Conservation (phyloP, 192 early-diverging fungal species). For the Neocallimastix lanati region DNA sequence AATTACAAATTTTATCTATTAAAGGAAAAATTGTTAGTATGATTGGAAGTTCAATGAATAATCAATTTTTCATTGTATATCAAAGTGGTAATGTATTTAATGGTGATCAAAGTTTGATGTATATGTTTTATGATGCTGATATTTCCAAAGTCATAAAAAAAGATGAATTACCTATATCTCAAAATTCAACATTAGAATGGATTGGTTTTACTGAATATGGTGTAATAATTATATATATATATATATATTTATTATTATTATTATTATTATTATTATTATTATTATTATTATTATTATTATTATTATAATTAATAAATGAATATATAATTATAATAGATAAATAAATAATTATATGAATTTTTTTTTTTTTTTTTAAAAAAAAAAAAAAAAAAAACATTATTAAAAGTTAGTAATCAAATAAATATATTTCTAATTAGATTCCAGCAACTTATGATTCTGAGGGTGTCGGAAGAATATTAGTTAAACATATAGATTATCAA, state of each 20-base stretch:
- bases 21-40: slow-evolving; percentile 21
- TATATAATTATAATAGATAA: too few species aligned
- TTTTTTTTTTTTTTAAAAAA: too few species aligned
- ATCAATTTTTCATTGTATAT: slow-evolving; percentile 23
- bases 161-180: slow-evolving; percentile 44
- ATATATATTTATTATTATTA: too few species aligned
- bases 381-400: too few species aligned
- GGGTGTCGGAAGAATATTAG: slow-evolving; percentile 58
- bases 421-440: too few species aligned
- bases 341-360: too few species aligned
- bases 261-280: too few species aligned
- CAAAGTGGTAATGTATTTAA: slow-evolving; percentile 22
- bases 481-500: slow-evolving; percentile 38
- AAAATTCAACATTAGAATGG: slow-evolving; percentile 49
- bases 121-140: slow-evolving; percentile 44
- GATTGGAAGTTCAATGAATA: slow-evolving; percentile 6
- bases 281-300: too few species aligned
- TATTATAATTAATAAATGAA: too few species aligned
- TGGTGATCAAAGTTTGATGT: slow-evolving; percentile 34
- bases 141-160: slow-evolving; percentile 23
- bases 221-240: too few species aligned
- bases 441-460: slow-evolving; percentile 63
- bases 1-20: slow-evolving; percentile 50
- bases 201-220: slow-evolving; percentile 64
- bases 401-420: too few species aligned